Evolutionary conservation across 306 rosid genomes (phyloP).

Genomic region (Cicer chorassanicum): DNA sequence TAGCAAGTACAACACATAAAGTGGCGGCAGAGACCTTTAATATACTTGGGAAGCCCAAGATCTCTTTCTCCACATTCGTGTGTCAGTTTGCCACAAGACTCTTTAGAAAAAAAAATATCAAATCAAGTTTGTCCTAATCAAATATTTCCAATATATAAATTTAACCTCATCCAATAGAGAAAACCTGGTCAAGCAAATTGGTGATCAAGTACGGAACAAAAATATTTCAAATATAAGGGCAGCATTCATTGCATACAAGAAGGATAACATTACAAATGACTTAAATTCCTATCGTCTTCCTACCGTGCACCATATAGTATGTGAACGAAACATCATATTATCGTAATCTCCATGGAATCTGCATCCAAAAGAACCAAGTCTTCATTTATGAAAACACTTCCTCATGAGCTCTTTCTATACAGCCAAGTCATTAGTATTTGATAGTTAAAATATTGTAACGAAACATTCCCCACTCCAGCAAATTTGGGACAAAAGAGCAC

Average conservation of each 20-base stretch:
- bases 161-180: background rate
- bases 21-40: too few species aligned
- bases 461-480: conserved; percentile 38
- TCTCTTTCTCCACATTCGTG: too few species aligned
- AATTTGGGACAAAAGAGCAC: conserved; percentile 21
- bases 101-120: too few species aligned
- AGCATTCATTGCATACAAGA: conserved; percentile 42
- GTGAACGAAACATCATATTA: conserved; percentile 4
- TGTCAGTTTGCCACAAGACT: too few species aligned
- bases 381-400: conserved; percentile 29
- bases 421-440: conserved; percentile 38
- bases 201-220: conserved; percentile 10
- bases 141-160: background rate
- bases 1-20: too few species aligned
- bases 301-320: conserved; percentile 24
- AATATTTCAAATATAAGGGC: conserved; percentile 6
- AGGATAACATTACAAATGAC: conserved; percentile 38
- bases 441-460: conserved; percentile 31
- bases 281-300: conserved; percentile 26
- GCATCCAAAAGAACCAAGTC: conserved; percentile 36
- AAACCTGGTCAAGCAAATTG: conserved; percentile 6
- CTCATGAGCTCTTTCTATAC: conserved; percentile 44
- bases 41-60: too few species aligned
- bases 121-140: too few species aligned
- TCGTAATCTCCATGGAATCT: conserved; percentile 31